A percentile compares a stretch with the other conserved stretches of the same genome.
These are phyloP conservation scores for Penicillium canescens DNA, from an alignment of 495 filamentous ascomycete genomes.

Conservation along the genomic window DNA sequence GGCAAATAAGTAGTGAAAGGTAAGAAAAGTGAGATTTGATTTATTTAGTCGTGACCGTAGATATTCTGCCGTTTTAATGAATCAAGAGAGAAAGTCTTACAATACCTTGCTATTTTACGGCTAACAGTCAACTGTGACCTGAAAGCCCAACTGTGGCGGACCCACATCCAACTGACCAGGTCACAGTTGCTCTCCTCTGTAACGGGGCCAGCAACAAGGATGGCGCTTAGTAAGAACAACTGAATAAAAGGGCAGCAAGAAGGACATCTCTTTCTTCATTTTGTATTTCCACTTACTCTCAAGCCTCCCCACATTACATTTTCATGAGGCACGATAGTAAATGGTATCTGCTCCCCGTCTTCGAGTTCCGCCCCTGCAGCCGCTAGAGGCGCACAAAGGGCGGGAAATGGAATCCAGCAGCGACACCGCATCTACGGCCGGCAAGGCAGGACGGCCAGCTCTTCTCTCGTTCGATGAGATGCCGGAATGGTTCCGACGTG, in stretches of 20 bases:
- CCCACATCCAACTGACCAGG: no score
- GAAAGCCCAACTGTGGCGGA: no score
- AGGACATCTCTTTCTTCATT: conserved; percentile 9
- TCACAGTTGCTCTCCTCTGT: no score
- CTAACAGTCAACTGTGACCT: no score
- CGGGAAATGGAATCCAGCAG: conserved; percentile 16
- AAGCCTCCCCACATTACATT: not conserved
- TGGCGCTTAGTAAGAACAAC: conserved; percentile 1
- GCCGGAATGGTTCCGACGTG: conserved; percentile 30
- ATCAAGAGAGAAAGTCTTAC: no score
- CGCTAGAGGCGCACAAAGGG: conserved; percentile 6
- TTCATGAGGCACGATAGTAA: not conserved
- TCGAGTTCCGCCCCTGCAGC: conserved; percentile 24
- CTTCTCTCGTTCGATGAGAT: conserved; percentile 34
- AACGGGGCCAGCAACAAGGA: no score
- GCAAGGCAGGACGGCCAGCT: conserved; percentile 7
- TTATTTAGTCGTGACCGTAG: no score
- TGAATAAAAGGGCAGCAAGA: conserved; percentile 4
- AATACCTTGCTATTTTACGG: no score
- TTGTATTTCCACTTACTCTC: conserved; percentile 5
- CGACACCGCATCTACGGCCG: conserved; percentile 10
- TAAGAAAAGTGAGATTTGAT: no score
- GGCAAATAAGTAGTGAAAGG: no score
- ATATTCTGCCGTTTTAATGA: no score
- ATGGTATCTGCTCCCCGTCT: conserved; percentile 21